Evolutionary conservation across 306 rosid species (phyloP).

Genomic region (Hippophae tibetana): DNA sequence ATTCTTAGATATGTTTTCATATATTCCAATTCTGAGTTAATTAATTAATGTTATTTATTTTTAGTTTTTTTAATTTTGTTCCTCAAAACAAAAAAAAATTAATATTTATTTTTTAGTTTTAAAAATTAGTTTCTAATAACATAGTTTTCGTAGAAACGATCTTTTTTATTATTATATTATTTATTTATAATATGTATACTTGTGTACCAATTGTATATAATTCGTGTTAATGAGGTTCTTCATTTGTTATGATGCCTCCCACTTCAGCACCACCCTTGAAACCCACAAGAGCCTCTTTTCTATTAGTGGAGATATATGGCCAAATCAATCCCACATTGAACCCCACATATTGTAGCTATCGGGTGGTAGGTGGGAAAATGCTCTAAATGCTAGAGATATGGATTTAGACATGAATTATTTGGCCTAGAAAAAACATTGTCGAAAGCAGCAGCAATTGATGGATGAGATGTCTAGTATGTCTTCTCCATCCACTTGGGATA

Average conservation of each 20-base stretch:
- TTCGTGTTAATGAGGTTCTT: slow-evolving; percentile 17
- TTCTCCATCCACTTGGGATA: no score
- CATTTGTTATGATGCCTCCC: slow-evolving; percentile 35
- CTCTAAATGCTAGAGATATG: slow-evolving; percentile 43
- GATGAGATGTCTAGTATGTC: slow-evolving; percentile 39
- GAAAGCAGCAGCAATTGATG: slow-evolving; percentile 39
- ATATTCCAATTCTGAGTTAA: no score
- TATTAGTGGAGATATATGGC: slow-evolving; percentile 44
- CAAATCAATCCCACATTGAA: slow-evolving; percentile 28
- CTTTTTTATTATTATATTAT: no score
- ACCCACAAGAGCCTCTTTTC: slow-evolving; percentile 51
- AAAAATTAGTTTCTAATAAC: no score
- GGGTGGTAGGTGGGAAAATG: slow-evolving; percentile 44
- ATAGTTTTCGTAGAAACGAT: no score
- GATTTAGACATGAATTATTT: slow-evolving; percentile 23
- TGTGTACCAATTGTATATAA: no score
- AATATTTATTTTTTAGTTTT: no score
- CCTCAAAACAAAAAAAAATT: no score
- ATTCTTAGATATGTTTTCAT: no score
- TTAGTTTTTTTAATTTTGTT: no score
- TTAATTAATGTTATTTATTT: no score
- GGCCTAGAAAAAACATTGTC: slow-evolving; percentile 34
- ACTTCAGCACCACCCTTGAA: slow-evolving; percentile 45
- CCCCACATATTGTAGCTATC: slow-evolving; percentile 56
- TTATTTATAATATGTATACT: no score